phyloP scores from a whole-genome alignment of 495 filamentous ascomycete genomes.

The Hypoxylon lienhwacheense region DNA sequence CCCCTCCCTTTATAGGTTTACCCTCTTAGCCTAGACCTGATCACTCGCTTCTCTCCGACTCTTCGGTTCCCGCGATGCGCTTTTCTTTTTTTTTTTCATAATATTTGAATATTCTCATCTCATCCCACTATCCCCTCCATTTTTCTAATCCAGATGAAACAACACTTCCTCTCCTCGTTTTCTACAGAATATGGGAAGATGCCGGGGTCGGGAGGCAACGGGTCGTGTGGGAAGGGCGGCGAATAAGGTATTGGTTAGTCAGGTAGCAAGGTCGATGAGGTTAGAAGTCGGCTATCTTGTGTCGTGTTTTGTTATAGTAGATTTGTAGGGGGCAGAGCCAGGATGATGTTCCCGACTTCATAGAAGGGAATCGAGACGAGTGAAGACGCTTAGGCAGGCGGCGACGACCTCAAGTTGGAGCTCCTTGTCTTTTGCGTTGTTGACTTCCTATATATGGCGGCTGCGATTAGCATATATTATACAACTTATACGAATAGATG shows the following conservation, averaged over 20 bases:
- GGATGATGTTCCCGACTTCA: constrained; percentile 47
- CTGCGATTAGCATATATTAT: constrained; percentile 6
- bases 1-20: too few relatives aligned
- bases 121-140: too few relatives aligned
- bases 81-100: neutral
- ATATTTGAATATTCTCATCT: constrained; percentile 8
- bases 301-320: constrained; percentile 16
- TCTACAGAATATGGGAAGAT: neutral
- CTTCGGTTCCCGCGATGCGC: too few relatives aligned
- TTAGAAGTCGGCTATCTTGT: constrained; percentile 17
- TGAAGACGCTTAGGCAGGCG: constrained; percentile 95
- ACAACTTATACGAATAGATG: too few relatives aligned
- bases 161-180: constrained; percentile 2
- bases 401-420: constrained; percentile 96
- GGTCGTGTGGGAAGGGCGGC: constrained; percentile 7
- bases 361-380: constrained; percentile 89
- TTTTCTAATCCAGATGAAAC: constrained; percentile 24
- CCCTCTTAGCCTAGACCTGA: too few relatives aligned
- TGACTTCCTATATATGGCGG: constrained; percentile 61
- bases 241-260: constrained; percentile 1
- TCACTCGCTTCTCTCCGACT: too few relatives aligned
- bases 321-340: constrained; percentile 1
- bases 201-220: neutral
- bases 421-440: constrained; percentile 82
- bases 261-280: neutral